Evolutionary conservation across 352 stramenopile species (phyloP), one percentile per base, ranked within the genome.

Genomic region (Phytophthora cryptogea): DNA sequence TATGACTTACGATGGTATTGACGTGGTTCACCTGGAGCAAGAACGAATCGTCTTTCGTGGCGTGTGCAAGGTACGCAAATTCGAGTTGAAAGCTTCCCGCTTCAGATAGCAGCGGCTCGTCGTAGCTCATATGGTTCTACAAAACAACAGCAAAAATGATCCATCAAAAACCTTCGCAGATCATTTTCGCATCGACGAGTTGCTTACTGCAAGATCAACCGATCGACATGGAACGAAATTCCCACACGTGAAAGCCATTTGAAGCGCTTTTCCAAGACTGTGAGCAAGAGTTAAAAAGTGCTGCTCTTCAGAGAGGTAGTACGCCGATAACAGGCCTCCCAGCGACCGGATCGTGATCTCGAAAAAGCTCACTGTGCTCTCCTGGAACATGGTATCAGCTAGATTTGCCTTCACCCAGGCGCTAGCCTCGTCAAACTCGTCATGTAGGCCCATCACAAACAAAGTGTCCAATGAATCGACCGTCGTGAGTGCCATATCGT

Each of bases 381-480:
- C 47, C 27, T 69, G 53, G 2, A 81, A 67, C 59, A 91, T 73
- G 8, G 27, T 42, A 2, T 60, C 32, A 2, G 57, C 53, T 14
- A 89, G 37, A 41, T 89, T 76, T 11, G n/a, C 48, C 44, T 78
- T 81, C 20, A 72, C 53, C 82, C 79, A 91, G 4, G 68, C 52
- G 20, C 71, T 86, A 0, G 82, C 80, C 39, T 84, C 67, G 36
- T 87, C 67, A 42, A 87, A 92, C 26, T 89, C 82, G 33, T 85
- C 65, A 14, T 85, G 66, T 4, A 91, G 37, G 0, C 80, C 78
- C 58, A 89, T 70, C 7, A 91, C 35, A 46, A 88, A 81, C 36
- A 91, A 69, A 37, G 82, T 92, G 49, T 92, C 83, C 9, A 92
- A 70, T 27, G 82, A 72, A 41, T 91, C 82, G 5, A 90, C 68